phyloP scores from a whole-genome alignment of 768 basidiomycete genomes.

The Goffeauzyma gilvescens region DNA sequence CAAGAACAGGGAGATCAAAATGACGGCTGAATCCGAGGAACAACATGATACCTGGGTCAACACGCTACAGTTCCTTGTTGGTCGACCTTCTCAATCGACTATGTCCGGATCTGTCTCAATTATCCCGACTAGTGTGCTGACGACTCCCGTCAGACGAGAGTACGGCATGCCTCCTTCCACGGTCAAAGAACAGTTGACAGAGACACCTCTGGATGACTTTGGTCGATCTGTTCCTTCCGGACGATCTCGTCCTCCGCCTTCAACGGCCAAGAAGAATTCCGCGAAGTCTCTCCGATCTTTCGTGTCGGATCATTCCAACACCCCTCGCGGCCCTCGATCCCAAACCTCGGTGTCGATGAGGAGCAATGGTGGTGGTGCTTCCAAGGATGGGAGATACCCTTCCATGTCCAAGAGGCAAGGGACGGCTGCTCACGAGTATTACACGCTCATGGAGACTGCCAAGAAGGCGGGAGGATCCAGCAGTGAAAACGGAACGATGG shows the following conservation, averaged over 20 bases:
- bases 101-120: conserved; percentile 17
- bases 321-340: conserved; percentile 63
- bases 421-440: conserved; percentile 78
- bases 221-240: conserved; percentile 45
- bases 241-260: no score
- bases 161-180: no score
- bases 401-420: conserved; percentile 75
- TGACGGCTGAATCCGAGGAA: conserved; percentile 89
- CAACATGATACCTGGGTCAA: conserved; percentile 93
- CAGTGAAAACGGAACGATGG: conserved; percentile 24
- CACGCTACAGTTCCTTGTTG: conserved; percentile 73
- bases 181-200: conserved; percentile 37
- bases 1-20: conserved; percentile 88
- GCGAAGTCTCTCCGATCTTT: conserved; percentile 39
- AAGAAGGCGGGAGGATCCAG: conserved; percentile 15
- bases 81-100: conserved; percentile 40
- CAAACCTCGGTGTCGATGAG: conserved; percentile 55
- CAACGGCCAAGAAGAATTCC: no score
- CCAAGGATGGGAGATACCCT: no score
- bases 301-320: conserved; percentile 11
- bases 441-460: conserved; percentile 50
- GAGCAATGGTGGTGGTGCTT: conserved; percentile 50
- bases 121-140: conserved; percentile 17
- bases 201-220: conserved; percentile 8
- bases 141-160: conserved; percentile 40